Evolutionary conservation across 2,329 filamentous ascomycete genomes (phyloP).

Genomic region (Ciborinia camelliae): DNA sequence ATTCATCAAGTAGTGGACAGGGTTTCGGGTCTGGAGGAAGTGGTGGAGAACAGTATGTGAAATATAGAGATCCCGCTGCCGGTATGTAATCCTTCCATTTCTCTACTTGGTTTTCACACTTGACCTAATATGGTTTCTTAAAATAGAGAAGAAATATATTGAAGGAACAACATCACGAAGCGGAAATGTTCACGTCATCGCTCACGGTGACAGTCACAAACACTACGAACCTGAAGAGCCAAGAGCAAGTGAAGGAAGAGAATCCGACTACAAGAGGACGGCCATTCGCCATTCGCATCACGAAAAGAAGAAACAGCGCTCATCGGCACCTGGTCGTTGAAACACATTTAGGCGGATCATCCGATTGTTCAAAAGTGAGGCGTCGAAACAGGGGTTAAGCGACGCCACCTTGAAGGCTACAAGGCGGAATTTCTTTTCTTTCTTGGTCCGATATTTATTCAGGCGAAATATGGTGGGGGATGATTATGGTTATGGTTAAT

Average conservation of each 20-base stretch:
- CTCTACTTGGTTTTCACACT: background rate
- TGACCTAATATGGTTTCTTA: background rate
- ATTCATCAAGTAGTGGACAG: background rate
- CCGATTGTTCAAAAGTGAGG: background rate
- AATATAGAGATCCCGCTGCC: slow-evolving; percentile 3
- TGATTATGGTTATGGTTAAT: background rate
- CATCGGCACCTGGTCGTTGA: background rate
- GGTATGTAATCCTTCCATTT: background rate
- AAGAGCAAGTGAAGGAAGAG: slow-evolving; percentile 8
- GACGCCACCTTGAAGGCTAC: background rate
- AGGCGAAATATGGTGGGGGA: background rate
- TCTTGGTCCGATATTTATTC: background rate
- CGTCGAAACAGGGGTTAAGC: background rate
- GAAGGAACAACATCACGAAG: background rate
- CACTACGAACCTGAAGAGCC: slow-evolving; percentile 13
- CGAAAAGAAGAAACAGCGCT: background rate
- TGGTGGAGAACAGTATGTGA: slow-evolving; percentile 3
- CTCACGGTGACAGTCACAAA: background rate
- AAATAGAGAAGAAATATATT: slow-evolving; percentile 1
- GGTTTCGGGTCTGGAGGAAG: background rate
- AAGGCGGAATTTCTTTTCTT: background rate
- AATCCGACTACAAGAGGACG: background rate
- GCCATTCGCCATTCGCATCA: background rate
- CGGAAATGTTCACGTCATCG: background rate
- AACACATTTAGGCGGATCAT: background rate